These are phyloP conservation scores for Lachnum nothofagi DNA, from an alignment of 2,329 filamentous ascomycete species.

Conservation along the genomic window DNA sequence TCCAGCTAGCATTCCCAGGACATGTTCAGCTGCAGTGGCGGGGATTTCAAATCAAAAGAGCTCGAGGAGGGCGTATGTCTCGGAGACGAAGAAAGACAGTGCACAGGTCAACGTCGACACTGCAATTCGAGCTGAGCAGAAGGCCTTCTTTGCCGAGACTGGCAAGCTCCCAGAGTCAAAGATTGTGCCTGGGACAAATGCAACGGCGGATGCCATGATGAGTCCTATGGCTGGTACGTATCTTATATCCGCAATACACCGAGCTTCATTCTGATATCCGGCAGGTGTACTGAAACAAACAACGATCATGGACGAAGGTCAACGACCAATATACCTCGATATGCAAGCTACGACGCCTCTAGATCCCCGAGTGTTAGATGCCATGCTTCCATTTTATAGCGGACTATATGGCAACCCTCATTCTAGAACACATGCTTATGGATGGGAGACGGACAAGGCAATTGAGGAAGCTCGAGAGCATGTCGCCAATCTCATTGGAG, in stretches of 20 bases:
- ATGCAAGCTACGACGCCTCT: conserved; percentile 97
- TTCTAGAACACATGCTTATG: conserved; percentile 94
- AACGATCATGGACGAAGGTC: conserved; percentile 86
- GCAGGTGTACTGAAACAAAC: conserved; percentile 80
- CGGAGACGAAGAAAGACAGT: conserved; percentile 71
- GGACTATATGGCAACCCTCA: conserved; percentile 96
- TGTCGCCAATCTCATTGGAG: conserved; percentile 81
- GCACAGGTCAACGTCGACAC: conserved; percentile 79
- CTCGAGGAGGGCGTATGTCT: conserved; percentile 66
- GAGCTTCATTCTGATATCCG: conserved; percentile 20
- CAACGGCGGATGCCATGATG: conserved; percentile 55
- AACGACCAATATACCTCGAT: conserved; percentile 92
- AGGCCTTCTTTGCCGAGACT: conserved; percentile 61
- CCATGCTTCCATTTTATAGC: conserved; percentile 92
- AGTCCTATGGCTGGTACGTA: conserved; percentile 67
- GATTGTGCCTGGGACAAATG: conserved; percentile 24
- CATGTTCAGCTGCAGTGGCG: conserved; percentile 19
- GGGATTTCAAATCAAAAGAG: conserved; percentile 21
- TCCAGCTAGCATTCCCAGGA: conserved; percentile 24
- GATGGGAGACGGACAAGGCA: conserved; percentile 95
- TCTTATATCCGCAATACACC: conserved; percentile 11
- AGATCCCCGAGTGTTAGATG: conserved; percentile 89
- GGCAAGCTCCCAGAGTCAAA: conserved; percentile 29
- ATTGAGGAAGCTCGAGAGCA: conserved; percentile 81
- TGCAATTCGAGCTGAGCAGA: conserved; percentile 80